These are phyloP conservation scores for Penicillium maclennaniae DNA, from an alignment of 495 filamentous ascomycete species.

Conservation along the genomic window DNA sequence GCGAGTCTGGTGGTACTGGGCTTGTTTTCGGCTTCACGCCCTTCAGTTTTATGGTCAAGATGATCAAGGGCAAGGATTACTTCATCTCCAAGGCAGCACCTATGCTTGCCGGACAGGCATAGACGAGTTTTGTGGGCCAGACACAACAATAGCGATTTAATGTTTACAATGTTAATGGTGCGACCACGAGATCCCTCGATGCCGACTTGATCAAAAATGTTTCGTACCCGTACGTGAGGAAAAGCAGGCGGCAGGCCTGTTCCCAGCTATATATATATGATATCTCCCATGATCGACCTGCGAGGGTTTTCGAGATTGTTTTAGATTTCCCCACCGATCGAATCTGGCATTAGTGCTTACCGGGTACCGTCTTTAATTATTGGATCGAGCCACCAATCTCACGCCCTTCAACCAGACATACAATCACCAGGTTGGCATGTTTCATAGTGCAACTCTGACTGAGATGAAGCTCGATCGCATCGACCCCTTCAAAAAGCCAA, in stretches of 20 bases:
- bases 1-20: constrained; percentile 44
- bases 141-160: background rate
- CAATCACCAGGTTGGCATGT: background rate
- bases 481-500: background rate
- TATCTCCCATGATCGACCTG: too few species aligned
- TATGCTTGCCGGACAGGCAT: constrained; percentile 14
- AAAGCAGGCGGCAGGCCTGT: too few species aligned
- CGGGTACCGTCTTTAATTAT: background rate
- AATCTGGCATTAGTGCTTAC: background rate
- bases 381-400: too few species aligned
- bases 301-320: background rate
- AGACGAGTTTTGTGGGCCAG: background rate
- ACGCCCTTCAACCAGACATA: background rate
- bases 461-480: background rate
- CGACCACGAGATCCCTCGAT: too few species aligned
- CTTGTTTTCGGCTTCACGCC: constrained; percentile 43
- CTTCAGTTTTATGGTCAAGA: constrained; percentile 42
- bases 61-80: constrained; percentile 44
- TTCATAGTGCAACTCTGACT: background rate
- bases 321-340: background rate
- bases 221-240: too few species aligned
- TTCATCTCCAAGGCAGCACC: constrained; percentile 31
- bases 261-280: too few species aligned
- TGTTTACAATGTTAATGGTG: background rate
- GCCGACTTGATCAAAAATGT: too few species aligned